A percentile compares a stretch with the other conserved stretches of the same genome.
Evolutionary conservation across 108 stramenopile genomes (phyloP).

Genomic region (Cyclostephanos invisitatus): DNA sequence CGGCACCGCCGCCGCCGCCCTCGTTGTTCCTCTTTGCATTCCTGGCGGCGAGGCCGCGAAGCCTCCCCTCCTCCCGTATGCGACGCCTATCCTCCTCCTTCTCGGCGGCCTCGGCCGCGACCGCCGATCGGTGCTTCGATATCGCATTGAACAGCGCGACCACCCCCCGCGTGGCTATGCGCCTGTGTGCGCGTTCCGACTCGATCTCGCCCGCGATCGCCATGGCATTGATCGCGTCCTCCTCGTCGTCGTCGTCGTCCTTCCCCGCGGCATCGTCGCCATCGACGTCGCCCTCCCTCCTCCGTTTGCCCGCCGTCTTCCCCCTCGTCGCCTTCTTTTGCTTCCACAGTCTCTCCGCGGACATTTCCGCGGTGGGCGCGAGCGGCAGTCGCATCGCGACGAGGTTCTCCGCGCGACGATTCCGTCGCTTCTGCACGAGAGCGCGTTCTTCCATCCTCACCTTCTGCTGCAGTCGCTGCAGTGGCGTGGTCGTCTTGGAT

Average conservation of each 20-base stretch:
- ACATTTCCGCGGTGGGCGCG: constrained; percentile 65
- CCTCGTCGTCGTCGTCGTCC: constrained; percentile 1
- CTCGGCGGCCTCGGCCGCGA: constrained; percentile 23
- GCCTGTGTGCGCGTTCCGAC: constrained; percentile 77
- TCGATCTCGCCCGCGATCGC: constrained; percentile 71
- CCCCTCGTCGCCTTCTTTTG: neutral
- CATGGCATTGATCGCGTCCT: constrained; percentile 17
- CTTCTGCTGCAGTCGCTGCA: constrained; percentile 69
- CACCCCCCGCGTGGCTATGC: constrained; percentile 88
- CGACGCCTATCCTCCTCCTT: constrained; percentile 42
- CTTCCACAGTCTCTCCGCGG: constrained; percentile 36
- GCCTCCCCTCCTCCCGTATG: constrained; percentile 28
- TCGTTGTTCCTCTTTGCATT: constrained; percentile 16
- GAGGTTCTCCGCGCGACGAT: constrained; percentile 65
- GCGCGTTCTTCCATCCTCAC: constrained; percentile 63
- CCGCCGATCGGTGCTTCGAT: constrained; percentile 69
- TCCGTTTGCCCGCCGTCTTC: neutral
- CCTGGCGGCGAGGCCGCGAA: neutral
- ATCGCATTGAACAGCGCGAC: constrained; percentile 91
- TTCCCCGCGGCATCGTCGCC: neutral
- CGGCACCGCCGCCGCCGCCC: neutral
- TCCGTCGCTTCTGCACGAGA: constrained; percentile 55
- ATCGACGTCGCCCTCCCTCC: constrained; percentile 1
- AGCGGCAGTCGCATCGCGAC: constrained; percentile 77
- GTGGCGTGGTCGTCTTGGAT: constrained; percentile 79